Conservation (phyloP, 78 protist species). For the Blattamonas nauphoetae region DNA sequence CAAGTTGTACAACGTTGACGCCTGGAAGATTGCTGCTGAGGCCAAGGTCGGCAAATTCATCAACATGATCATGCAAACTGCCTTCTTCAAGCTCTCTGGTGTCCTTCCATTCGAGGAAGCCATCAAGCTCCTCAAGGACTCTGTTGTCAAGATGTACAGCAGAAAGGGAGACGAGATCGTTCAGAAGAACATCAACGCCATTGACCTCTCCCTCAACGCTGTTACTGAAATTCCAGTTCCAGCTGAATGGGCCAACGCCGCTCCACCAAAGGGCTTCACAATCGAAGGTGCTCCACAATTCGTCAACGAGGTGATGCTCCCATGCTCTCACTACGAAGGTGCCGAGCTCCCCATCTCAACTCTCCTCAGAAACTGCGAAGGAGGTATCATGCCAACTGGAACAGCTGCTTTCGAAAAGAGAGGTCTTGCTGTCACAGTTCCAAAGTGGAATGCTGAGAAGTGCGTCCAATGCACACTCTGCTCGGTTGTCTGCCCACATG, state of each 20-base stretch:
- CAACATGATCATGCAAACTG: conserved; percentile 61
- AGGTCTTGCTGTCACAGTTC: conserved; percentile 30
- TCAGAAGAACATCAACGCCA: conserved; percentile 31
- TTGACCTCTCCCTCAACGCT: conserved; percentile 32
- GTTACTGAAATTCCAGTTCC: conserved; percentile 1
- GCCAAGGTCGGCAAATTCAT: conserved; percentile 31
- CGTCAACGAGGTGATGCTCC: conserved; percentile 14
- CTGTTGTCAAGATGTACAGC: conserved; percentile 29
- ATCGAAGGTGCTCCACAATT: conserved; percentile 18
- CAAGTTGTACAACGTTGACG: conserved; percentile 49
- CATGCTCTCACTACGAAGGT: background rate
- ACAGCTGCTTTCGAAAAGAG: conserved; percentile 46
- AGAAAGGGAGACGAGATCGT: conserved; percentile 49
- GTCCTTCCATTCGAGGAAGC: conserved; percentile 57
- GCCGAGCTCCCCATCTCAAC: conserved; percentile 42
- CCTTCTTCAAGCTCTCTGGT: conserved; percentile 49
- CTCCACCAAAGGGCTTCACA: background rate
- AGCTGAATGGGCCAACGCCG: conserved; percentile 10
- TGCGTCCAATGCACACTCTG: conserved; percentile 57
- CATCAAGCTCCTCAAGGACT: conserved; percentile 36
- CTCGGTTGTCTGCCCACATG: conserved; percentile 54
- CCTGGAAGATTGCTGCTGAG: conserved; percentile 30
- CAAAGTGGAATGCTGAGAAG: conserved; percentile 32
- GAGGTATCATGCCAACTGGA: conserved; percentile 33
- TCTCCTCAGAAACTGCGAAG: background rate